Base-by-base conservation (phyloP, 495 filamentous ascomycete species). In the Podospora bellae-mahoneyi region DNA sequence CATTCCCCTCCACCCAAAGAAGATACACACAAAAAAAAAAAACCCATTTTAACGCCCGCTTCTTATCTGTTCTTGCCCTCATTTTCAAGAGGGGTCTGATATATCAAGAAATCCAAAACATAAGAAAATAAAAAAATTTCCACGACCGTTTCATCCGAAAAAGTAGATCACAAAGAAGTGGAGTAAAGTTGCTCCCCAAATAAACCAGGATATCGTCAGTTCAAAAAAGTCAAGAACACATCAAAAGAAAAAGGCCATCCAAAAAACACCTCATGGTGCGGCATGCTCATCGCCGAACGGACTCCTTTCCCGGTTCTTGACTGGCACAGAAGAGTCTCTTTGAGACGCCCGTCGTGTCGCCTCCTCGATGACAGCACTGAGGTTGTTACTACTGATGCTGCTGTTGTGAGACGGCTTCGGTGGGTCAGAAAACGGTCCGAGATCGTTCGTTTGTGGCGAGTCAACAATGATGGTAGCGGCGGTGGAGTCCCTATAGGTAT, bases 361-460 rank as follows among this genome's bases (percentile, higher is more conserved):
- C 69, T 86, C 82, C 69, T 84, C 83, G 20, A 83, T 83, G 27
- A 86, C 84, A 32, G 80, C 83, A 66, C 84, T 84, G n/a, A 87
- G 73, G 54, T 77, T 82, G 48, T 77, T 76, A 32, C 76, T 82
- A 70, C 79, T 84, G 18, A 87, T 82, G 44, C 77, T 76, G 32
- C 74, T 81, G 70, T 77, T 83, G 34, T 72, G 74, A 18, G 73
- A 56, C 19, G 59, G 62, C 4, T 70, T 73, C 57, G 80, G 79
- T 39, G 86, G 84, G 65, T 91, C 87, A 18, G 82, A 79, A 73
- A 90, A 91, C 0, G 88, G 88, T 5, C 86, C 83, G 65, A 87
- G 82, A 26, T 84, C 82, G 15, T 19, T 20, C 16, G 61, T 58
- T 20, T 58, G 30, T 26, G 61, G 61, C 13, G 61, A 63, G 32